Percentiles rank a stretch among this genome's conserved stretches.
Evolutionary conservation across 2,329 filamentous ascomycete species (phyloP).

Genomic region (Microsporum canis): DNA sequence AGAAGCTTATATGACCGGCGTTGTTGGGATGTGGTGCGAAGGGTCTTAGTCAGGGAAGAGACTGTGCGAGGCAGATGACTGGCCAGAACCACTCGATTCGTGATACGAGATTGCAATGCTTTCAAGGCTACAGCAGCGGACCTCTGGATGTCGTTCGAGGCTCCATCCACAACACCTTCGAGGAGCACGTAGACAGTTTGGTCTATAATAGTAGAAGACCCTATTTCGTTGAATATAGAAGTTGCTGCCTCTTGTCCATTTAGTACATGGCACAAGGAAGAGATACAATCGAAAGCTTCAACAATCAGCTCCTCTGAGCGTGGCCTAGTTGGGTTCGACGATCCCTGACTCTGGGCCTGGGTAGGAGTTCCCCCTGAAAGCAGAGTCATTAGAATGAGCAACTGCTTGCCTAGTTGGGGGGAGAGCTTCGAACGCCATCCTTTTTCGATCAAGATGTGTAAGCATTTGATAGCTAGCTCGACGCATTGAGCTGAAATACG

Average conservation of each 20-base stretch:
- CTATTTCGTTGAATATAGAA: conserved; percentile 38
- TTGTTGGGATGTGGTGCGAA: conserved; percentile 56
- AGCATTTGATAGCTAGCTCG: conserved; percentile 64
- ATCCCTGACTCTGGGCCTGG: conserved; percentile 27
- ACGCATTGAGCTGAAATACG: conserved; percentile 55
- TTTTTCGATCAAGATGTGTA: conserved; percentile 59
- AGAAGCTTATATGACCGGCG: conserved; percentile 54
- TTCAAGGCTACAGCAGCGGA: conserved; percentile 56
- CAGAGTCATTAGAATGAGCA: conserved; percentile 74
- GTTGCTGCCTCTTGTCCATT: conserved; percentile 36
- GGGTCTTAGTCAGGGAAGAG: conserved; percentile 64
- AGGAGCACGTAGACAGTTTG: conserved; percentile 72
- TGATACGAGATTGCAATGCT: conserved; percentile 52
- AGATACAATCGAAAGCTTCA: conserved; percentile 59
- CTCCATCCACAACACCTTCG: conserved; percentile 56
- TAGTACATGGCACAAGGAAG: conserved; percentile 40
- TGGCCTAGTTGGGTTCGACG: conserved; percentile 1
- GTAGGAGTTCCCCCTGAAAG: conserved; percentile 63
- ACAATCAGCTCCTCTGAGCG: conserved; percentile 61
- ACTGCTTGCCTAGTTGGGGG: conserved; percentile 64
- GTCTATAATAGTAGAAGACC: conserved; percentile 65
- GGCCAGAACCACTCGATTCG: conserved; percentile 62
- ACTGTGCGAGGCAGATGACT: conserved; percentile 81
- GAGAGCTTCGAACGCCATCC: conserved; percentile 69
- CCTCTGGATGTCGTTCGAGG: conserved; percentile 56